Conservation (phyloP, 2,329 filamentous ascomycete genomes). For the Talaromyces sp. region DNA sequence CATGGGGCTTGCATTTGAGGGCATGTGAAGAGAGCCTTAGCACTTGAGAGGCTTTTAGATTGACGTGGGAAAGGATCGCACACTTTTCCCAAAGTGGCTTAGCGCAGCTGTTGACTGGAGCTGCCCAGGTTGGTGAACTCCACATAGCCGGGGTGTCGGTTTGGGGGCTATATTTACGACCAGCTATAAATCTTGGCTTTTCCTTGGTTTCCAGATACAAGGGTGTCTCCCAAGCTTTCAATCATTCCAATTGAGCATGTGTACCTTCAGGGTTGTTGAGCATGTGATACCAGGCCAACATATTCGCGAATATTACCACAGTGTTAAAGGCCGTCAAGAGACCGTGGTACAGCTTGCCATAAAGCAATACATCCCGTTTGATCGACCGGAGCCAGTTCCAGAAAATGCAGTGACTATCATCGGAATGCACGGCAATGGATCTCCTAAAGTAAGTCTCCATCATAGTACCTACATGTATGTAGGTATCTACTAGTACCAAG, state of each 20-base stretch:
- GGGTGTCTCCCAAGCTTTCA: neutral
- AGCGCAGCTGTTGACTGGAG: too few species aligned
- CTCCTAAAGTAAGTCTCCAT: slow-evolving; percentile 9
- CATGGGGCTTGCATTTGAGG: neutral
- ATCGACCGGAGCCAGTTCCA: slow-evolving; percentile 45
- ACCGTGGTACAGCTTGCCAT: slow-evolving; percentile 53
- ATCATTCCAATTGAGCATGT: neutral
- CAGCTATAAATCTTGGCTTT: too few species aligned
- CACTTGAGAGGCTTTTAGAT: neutral
- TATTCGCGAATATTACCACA: slow-evolving; percentile 57
- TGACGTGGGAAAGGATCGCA: neutral
- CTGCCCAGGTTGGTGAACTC: too few species aligned
- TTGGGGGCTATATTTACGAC: too few species aligned
- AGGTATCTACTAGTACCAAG: too few species aligned
- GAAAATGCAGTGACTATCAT: slow-evolving; percentile 43
- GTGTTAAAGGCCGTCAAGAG: slow-evolving; percentile 52
- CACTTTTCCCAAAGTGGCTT: too few species aligned
- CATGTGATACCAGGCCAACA: slow-evolving; percentile 54
- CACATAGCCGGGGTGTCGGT: too few species aligned
- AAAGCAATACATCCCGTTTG: slow-evolving; percentile 59
- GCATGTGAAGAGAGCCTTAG: neutral
- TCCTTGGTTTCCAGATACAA: too few species aligned
- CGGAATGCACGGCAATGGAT: slow-evolving; percentile 15
- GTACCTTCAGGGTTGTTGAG: slow-evolving; percentile 46
- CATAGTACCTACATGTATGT: too few species aligned